Base-by-base conservation (phyloP, 2,329 filamentous ascomycete genomes). In the Penicillium sp. region DNA sequence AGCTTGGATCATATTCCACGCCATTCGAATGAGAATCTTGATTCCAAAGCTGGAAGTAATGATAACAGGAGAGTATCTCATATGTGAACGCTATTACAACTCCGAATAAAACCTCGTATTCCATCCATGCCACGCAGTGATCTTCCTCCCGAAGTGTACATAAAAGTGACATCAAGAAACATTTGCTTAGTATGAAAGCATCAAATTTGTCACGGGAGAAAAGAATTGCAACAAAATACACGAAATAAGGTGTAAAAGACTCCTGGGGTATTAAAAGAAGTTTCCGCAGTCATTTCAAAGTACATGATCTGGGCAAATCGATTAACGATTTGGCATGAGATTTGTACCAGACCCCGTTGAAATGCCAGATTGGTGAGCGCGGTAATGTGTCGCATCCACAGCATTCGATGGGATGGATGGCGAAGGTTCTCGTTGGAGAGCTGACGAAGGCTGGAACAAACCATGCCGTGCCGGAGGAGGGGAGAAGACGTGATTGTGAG, bases 391-490 rank as follows among this genome's bases (percentile, higher is more conserved):
- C 19, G 60, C 55, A 41, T 64, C 64, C 37, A 62, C 63, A 14
- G 61, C 52, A 46, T 67, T 68, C 12, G 64, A 56, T 13, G 61
- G 54, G n/a, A 65, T 49, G n/a, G 62, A 54, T 11, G 65, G 61
- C 3, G 68, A 68, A n/a, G 58, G 40, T 28, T 68, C 66, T 33
- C 58, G 59, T 54, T 64, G 69, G 14, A 60, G 53, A 16, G 57
- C 50, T 8, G 58, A 48, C 13, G 64, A 56, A 33, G 53, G 49
- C n/a, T 64, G 64, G 33, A 71, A 71, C 18, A 70, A 53, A 28
- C 68, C 63, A 22, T 69, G 61, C 31, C 69, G 67, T 28, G 62
- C 59, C 16, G 67, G 56, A 35, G 66, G 61, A 6, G 69, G 65
- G 31, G 69, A 70, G 54, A 64, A 68, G 36, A 62, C 56, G 28